phyloP scores from a whole-genome alignment of 2,329 filamentous ascomycete genomes.

The Ascochyta viciae-villosae region DNA sequence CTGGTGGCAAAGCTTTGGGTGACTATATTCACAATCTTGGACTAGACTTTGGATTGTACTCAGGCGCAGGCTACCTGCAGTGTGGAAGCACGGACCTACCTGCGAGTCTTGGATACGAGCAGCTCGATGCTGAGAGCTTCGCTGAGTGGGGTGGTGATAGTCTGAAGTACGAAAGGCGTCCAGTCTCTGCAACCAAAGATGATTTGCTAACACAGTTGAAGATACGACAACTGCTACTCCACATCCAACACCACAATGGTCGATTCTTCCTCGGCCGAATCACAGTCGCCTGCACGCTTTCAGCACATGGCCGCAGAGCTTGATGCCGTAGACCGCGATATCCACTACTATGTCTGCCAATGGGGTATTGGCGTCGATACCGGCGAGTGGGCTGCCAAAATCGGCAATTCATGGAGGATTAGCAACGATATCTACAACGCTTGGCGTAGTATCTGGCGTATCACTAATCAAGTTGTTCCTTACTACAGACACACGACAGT shows the following conservation, averaged over 20 bases:
- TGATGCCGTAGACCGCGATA: slow-evolving; percentile 39
- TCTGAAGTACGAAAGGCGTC: slow-evolving; percentile 56
- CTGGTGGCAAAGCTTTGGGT: slow-evolving; percentile 57
- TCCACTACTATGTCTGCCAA: slow-evolving; percentile 48
- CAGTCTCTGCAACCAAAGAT: slow-evolving; percentile 26
- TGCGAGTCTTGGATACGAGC: slow-evolving; percentile 59
- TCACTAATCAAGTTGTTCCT: slow-evolving; percentile 43
- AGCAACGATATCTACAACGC: slow-evolving; percentile 46
- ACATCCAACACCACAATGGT: slow-evolving; percentile 46
- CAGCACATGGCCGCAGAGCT: slow-evolving; percentile 38
- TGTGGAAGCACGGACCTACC: slow-evolving; percentile 56
- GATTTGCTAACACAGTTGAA: slow-evolving; percentile 27
- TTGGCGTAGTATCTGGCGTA: slow-evolving; percentile 45
- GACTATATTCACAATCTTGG: slow-evolving; percentile 59
- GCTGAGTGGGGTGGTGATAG: slow-evolving; percentile 51
- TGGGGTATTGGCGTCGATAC: slow-evolving; percentile 49
- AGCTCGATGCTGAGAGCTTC: slow-evolving; percentile 64
- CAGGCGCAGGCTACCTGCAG: slow-evolving; percentile 44
- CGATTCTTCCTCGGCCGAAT: slow-evolving; percentile 40
- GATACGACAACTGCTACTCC: slow-evolving; percentile 44
- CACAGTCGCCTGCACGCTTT: slow-evolving; percentile 39
- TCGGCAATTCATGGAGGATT: slow-evolving; percentile 48
- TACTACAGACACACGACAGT: slow-evolving; percentile 37
- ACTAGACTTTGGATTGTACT: slow-evolving; percentile 63
- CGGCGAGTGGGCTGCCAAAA: slow-evolving; percentile 43